Conservation (phyloP, 2,329 filamentous ascomycete species). For the Achaetomium macrosporum region DNA sequence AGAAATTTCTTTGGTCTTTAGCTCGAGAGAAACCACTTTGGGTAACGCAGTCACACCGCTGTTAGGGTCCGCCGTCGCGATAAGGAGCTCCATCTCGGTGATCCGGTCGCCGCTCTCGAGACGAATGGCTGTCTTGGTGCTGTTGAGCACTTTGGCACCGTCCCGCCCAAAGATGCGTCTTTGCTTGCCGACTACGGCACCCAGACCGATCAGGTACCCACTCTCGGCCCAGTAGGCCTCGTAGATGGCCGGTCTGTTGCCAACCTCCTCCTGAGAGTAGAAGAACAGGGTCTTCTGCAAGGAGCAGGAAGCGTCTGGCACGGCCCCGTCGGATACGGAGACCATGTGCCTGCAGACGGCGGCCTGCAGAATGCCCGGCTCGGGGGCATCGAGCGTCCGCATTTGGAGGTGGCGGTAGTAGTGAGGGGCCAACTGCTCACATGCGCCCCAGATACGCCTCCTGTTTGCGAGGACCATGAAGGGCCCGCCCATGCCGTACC, state of each 20-base stretch:
- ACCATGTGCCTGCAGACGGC: background rate
- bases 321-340: background rate
- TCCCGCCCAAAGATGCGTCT: background rate
- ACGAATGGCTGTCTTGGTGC: background rate
- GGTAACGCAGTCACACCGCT: background rate
- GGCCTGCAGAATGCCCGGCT: background rate
- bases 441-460: constrained; percentile 1
- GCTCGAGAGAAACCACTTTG: background rate
- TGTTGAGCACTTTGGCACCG: background rate
- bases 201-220: background rate
- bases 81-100: background rate
- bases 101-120: background rate
- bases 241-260: background rate
- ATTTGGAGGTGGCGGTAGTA: background rate
- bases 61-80: background rate
- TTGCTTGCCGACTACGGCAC: background rate
- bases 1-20: background rate
- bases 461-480: constrained; percentile 1
- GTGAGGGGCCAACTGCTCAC: constrained; percentile 1
- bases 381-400: background rate
- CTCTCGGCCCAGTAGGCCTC: background rate
- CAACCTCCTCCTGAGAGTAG: background rate
- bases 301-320: background rate
- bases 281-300: background rate
- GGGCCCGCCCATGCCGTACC: background rate